A percentile compares a stretch with the other conserved stretches of the same genome.
These are phyloP conservation scores for Xylaria acuta DNA, from an alignment of 495 filamentous ascomycete species.

Conservation along the genomic window DNA sequence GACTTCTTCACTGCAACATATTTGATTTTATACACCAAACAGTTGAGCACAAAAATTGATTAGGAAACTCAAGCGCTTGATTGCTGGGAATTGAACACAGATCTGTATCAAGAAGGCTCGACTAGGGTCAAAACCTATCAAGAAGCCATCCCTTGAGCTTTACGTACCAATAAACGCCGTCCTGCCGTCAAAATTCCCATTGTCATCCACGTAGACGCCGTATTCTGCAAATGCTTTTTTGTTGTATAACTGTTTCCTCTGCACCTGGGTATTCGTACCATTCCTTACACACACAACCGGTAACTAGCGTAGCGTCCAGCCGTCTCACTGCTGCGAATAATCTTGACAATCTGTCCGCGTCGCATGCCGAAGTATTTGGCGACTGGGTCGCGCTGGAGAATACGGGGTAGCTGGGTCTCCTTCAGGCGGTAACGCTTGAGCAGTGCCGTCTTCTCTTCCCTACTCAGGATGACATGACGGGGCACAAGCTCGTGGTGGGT, in stretches of 20 bases:
- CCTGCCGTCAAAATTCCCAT: conserved; percentile 24
- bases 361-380: conserved; percentile 90
- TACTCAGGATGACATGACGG: conserved; percentile 86
- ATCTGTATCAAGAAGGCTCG: conserved; percentile 14
- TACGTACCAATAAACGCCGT: conserved; percentile 24
- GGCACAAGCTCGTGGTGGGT: conserved; percentile 97
- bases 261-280: conserved; percentile 20
- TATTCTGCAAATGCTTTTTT: conserved; percentile 21
- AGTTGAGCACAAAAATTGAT: not conserved
- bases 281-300: conserved; percentile 58
- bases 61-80: not conserved
- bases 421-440: conserved; percentile 90
- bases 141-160: conserved; percentile 16
- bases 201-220: conserved; percentile 29
- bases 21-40: not conserved
- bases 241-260: not conserved
- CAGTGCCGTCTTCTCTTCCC: conserved; percentile 84
- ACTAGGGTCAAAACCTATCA: conserved; percentile 5
- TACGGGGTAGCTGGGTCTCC: conserved; percentile 94
- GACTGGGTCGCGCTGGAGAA: conserved; percentile 89
- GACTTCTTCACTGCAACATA: not conserved
- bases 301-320: conserved; percentile 82
- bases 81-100: conserved; percentile 11
- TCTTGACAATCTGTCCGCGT: conserved; percentile 97
- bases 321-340: conserved; percentile 83